Conservation (phyloP, 257 asterid genomes). For the Ilex aquifolium region DNA sequence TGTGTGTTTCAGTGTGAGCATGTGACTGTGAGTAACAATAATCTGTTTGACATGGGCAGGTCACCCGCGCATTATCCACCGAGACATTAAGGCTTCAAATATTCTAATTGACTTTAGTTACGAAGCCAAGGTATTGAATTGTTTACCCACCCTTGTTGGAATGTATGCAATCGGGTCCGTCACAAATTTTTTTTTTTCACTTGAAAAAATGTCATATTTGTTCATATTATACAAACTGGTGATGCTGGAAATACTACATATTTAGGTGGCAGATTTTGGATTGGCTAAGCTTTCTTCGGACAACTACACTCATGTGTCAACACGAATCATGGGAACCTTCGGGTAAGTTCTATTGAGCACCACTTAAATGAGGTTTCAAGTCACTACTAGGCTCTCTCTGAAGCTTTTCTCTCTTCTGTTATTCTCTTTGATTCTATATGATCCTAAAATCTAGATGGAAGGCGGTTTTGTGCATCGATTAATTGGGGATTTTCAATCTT, state of each 20-base stretch:
- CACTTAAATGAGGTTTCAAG: too few relatives aligned
- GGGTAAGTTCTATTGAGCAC: constrained; percentile 40
- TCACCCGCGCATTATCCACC: constrained; percentile 87
- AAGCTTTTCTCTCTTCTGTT: background rate
- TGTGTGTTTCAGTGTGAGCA: too few relatives aligned
- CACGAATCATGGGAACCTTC: constrained; percentile 95
- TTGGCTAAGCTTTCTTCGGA: constrained; percentile 81
- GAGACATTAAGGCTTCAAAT: constrained; percentile 87
- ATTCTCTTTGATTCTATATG: background rate
- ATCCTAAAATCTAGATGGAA: background rate
- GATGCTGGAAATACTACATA: background rate
- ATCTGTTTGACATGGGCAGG: constrained; percentile 32
- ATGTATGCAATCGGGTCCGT: background rate
- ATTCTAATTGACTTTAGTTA: constrained; percentile 52
- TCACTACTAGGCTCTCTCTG: background rate
- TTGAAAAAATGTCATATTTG: background rate
- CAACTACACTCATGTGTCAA: constrained; percentile 78
- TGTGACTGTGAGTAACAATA: background rate
- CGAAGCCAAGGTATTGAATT: constrained; percentile 67
- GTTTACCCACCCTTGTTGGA: background rate
- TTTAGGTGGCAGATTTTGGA: constrained; percentile 92
- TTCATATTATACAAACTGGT: background rate
- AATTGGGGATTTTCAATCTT: background rate
- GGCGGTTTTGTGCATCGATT: background rate
- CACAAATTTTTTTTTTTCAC: background rate